A percentile compares a stretch with the other conserved stretches of the same genome.
Conservation (phyloP, 495 filamentous ascomycete genomes). For the Hypoxylon lenormandii region DNA sequence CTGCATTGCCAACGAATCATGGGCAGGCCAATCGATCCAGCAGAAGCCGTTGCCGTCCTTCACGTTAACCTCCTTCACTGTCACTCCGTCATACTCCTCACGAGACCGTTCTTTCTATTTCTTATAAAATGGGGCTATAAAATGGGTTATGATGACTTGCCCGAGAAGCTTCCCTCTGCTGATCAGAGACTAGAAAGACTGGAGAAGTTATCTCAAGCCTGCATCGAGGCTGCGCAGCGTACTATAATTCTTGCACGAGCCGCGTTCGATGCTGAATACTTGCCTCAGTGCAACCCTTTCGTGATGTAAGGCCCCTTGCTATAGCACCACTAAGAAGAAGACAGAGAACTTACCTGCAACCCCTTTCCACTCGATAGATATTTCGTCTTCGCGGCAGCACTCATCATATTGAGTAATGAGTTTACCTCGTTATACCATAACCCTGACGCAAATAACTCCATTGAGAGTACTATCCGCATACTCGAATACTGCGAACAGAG, state of each 20-base stretch:
- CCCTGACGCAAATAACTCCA: slow-evolving; percentile 65
- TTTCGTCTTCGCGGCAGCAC: slow-evolving; percentile 77
- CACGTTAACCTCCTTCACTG: slow-evolving; percentile 77
- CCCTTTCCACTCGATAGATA: slow-evolving; percentile 57
- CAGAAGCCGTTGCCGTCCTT: slow-evolving; percentile 72
- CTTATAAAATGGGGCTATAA: slow-evolving; percentile 55
- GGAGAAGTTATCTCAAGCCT: slow-evolving; percentile 75
- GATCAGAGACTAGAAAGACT: slow-evolving; percentile 51
- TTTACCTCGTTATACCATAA: slow-evolving; percentile 73
- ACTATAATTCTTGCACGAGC: slow-evolving; percentile 71
- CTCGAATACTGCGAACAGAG: slow-evolving; percentile 70
- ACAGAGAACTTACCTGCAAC: slow-evolving; percentile 22
- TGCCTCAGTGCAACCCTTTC: slow-evolving; percentile 76
- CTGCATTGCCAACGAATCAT: slow-evolving; percentile 65
- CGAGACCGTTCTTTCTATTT: slow-evolving; percentile 74
- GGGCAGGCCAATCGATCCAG: slow-evolving; percentile 57
- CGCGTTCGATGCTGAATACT: slow-evolving; percentile 68
- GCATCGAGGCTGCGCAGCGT: slow-evolving; percentile 75
- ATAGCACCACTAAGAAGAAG: background rate
- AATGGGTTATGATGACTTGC: slow-evolving; percentile 56
- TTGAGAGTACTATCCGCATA: slow-evolving; percentile 70
- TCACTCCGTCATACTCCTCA: slow-evolving; percentile 79
- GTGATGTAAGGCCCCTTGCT: slow-evolving; percentile 63
- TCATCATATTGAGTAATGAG: slow-evolving; percentile 76
- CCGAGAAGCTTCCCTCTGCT: slow-evolving; percentile 31